A percentile compares a stretch with the other conserved stretches of the same genome.
phyloP scores from a whole-genome alignment of 768 basidiomycete genomes.

The Daedaleopsis sinensis region DNA sequence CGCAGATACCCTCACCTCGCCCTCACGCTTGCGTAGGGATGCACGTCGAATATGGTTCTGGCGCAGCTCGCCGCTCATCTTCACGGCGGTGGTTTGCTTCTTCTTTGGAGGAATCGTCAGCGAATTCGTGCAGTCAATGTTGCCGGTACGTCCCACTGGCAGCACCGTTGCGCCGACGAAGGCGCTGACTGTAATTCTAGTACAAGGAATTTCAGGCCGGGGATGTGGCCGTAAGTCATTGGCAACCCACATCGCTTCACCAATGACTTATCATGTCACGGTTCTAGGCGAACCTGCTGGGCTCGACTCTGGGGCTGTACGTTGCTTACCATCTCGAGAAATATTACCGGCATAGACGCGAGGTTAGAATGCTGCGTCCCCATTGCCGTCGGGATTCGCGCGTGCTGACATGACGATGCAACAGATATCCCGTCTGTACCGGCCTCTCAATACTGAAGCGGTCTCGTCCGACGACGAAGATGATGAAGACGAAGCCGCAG shows the following conservation, averaged over 20 bases:
- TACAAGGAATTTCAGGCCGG: slow-evolving; percentile 73
- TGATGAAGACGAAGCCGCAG: slow-evolving; percentile 53
- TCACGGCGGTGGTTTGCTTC: slow-evolving; percentile 72
- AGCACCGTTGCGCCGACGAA: background rate
- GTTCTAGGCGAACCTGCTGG: slow-evolving; percentile 74
- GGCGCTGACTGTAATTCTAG: slow-evolving; percentile 36
- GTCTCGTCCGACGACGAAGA: slow-evolving; percentile 46
- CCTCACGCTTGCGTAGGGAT: slow-evolving; percentile 46
- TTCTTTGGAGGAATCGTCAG: slow-evolving; percentile 81
- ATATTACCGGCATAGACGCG: slow-evolving; percentile 78
- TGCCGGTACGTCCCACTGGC: slow-evolving; percentile 54
- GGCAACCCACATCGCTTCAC: too few relatives aligned
- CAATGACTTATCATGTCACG: background rate
- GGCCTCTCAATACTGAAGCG: slow-evolving; percentile 58
- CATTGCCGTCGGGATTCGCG: background rate
- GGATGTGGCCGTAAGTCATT: slow-evolving; percentile 64
- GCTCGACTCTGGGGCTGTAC: slow-evolving; percentile 70
- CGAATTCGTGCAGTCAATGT: slow-evolving; percentile 77
- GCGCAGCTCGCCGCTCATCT: slow-evolving; percentile 70
- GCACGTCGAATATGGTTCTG: slow-evolving; percentile 86
- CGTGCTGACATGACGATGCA: background rate
- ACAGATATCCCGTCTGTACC: slow-evolving; percentile 79
- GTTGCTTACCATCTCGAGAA: slow-evolving; percentile 69
- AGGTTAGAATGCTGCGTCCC: slow-evolving; percentile 46
- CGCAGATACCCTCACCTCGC: background rate